Evolutionary conservation across 2,329 filamentous ascomycete species (phyloP), one percentile per base, ranked within the genome.

Genomic region (Fusarium neocosmosporiellum): DNA sequence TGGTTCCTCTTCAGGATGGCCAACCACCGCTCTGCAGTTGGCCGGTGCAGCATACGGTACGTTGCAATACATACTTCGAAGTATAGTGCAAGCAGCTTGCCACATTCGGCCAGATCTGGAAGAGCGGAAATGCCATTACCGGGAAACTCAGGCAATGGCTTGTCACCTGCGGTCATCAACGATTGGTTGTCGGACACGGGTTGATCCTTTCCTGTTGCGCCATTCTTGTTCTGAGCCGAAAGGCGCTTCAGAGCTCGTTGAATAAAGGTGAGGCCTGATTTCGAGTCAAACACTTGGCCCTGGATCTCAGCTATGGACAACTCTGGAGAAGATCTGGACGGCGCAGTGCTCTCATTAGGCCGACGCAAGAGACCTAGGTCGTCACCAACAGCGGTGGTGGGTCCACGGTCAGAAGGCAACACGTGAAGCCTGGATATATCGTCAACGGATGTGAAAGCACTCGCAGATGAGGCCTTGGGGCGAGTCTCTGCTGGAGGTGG

Each of bases 21-120:
- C 4, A 87, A 73, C 87, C 88, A 90, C 1, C 70, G 59, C 59
- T 88, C 84, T 0, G 89, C 85, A 3, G 85, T 87, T 0, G 87
- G 86, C 0, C 87, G 81, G 73, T 90, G 88, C 22, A 91, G 74
- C 64, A 90, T 88, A 5, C 88, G 85, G 71, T 90, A 89, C 0
- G 89, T 91, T 1, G 89, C 88, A 22, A 89, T 87, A 8, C 88
- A 89, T 65, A 88, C 88, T 54, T 90, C 88, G 69, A 91, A 91
- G 62, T 90, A 91, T 8, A 88, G 80, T 9, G 83, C 81, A 6
- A 90, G 79, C 3, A 89, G 41, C 1, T 68, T 60, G 5, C 66
- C 70, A 0, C 77, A 64, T 8, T 81, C 81, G 1, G 78, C 76
- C 8, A 81, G 79, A 50, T 84, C 63, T 6, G 84, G 82, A 61